A percentile compares a stretch with the other conserved stretches of the same genome.
Conservation (phyloP, 2,329 filamentous ascomycete genomes). For the Xylaria digitata region DNA sequence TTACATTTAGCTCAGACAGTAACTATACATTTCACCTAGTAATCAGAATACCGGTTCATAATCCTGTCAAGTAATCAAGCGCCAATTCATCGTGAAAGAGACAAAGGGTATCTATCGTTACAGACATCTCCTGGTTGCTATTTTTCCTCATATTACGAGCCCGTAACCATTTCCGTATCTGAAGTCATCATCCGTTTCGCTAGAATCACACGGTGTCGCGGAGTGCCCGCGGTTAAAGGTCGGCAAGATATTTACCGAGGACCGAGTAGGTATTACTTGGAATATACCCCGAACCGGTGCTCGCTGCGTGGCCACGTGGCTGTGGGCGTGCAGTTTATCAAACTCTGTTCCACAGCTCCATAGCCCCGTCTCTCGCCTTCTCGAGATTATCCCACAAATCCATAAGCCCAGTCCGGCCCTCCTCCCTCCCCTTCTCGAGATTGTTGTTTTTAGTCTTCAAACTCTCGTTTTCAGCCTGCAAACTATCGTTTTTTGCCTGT, state of each 20-base stretch:
- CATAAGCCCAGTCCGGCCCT: conserved; percentile 19
- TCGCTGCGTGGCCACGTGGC: no score
- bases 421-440: conserved; percentile 54
- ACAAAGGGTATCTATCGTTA: conserved; percentile 23
- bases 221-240: no score
- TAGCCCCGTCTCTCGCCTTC: conserved; percentile 46
- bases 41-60: no score
- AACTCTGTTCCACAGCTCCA: conserved; percentile 20
- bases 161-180: neutral
- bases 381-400: conserved; percentile 49
- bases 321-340: no score
- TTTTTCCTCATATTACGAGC: neutral
- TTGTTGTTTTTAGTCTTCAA: conserved; percentile 46
- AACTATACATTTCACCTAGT: neutral
- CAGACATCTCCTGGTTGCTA: neutral
- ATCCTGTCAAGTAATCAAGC: neutral
- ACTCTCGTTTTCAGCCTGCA: conserved; percentile 45
- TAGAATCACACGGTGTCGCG: no score
- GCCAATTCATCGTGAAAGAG: neutral
- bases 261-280: no score
- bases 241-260: no score
- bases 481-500: conserved; percentile 40
- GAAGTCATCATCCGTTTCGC: neutral
- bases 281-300: no score
- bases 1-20: no score